These are phyloP conservation scores for Oryza longistaminata DNA, from an alignment of 176 grass and related monocot species.

Conservation along the genomic window DNA sequence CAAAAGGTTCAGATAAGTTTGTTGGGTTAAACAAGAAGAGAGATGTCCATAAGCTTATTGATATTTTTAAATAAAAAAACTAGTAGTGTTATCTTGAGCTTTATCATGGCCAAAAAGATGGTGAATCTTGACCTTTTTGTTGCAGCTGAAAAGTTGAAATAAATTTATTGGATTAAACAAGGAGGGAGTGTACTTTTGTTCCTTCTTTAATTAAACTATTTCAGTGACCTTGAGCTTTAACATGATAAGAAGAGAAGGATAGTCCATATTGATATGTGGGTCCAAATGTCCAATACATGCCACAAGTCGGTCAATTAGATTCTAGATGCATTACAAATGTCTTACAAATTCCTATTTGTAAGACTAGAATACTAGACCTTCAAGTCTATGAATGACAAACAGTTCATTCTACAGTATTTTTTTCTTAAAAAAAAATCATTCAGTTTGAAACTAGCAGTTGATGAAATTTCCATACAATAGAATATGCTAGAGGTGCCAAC, in stretches of 20 bases:
- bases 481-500: background rate
- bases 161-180: background rate
- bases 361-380: background rate
- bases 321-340: background rate
- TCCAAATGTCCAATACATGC: background rate
- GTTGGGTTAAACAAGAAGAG: too few species aligned
- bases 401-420: background rate
- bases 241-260: background rate
- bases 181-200: background rate
- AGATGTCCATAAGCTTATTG: too few species aligned
- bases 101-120: background rate
- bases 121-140: background rate
- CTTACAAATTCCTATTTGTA: background rate
- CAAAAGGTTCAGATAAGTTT: too few species aligned
- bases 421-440: background rate
- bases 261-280: background rate
- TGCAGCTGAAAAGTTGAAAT: background rate
- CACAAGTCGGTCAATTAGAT: background rate
- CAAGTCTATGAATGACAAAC: background rate
- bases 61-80: background rate
- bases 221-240: background rate
- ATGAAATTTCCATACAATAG: background rate
- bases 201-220: background rate
- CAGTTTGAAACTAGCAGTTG: background rate
- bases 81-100: background rate